Evolutionary conservation across 495 filamentous ascomycete genomes (phyloP).

Genomic region (Stereocaulon alpinum): DNA sequence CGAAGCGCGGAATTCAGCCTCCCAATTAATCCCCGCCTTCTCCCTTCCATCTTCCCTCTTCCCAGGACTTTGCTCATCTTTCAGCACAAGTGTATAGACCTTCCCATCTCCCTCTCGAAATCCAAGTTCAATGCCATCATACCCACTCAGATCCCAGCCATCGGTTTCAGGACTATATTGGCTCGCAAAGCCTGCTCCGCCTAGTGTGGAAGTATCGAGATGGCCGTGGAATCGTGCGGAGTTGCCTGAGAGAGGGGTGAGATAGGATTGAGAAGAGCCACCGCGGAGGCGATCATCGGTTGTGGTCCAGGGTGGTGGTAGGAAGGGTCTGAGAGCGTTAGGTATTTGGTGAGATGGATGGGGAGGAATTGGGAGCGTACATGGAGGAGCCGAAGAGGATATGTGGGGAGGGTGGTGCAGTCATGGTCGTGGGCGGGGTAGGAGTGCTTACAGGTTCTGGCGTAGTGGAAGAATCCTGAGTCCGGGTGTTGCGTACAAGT

Average conservation of each 20-base stretch:
- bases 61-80: slow-evolving; percentile 49
- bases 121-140: slow-evolving; percentile 43
- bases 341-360: not conserved
- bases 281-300: slow-evolving; percentile 68
- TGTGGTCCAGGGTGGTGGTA: slow-evolving; percentile 47
- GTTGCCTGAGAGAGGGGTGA: slow-evolving; percentile 27
- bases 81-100: slow-evolving; percentile 61
- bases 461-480: not conserved
- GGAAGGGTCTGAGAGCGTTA: slow-evolving; percentile 44
- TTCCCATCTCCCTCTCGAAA: slow-evolving; percentile 37
- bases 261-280: slow-evolving; percentile 49
- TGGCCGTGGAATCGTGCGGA: slow-evolving; percentile 48
- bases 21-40: slow-evolving; percentile 47
- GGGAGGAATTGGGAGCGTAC: not conserved
- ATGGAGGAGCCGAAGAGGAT: slow-evolving; percentile 16
- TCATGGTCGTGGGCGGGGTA: not conserved
- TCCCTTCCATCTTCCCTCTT: slow-evolving; percentile 50
- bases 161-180: slow-evolving; percentile 45
- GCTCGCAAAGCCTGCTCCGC: slow-evolving; percentile 73
- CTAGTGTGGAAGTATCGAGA: slow-evolving; percentile 64
- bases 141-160: slow-evolving; percentile 46
- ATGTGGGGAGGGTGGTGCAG: not conserved
- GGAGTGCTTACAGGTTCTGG: not conserved
- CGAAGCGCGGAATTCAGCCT: slow-evolving; percentile 32
- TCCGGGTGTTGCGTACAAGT: too few species aligned